A percentile compares a stretch with the other conserved stretches of the same genome.
Evolutionary conservation across 116 monocot genomes (phyloP).

Genomic region (Zostera marina): DNA sequence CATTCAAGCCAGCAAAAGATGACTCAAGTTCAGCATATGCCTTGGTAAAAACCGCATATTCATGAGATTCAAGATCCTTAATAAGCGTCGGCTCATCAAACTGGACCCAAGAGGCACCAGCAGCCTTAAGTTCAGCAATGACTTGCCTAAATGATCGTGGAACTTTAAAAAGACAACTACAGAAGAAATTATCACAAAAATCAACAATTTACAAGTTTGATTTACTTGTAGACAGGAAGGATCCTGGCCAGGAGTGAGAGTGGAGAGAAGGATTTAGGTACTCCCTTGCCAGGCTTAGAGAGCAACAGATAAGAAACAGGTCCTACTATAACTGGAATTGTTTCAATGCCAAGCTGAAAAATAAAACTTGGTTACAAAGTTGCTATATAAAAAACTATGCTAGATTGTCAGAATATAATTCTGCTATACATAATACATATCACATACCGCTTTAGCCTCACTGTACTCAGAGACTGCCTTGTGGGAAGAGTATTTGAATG

Average conservation of each 20-base stretch:
- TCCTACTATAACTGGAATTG: constrained; percentile 36
- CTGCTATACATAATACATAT: too few relatives aligned
- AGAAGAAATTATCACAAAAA: neutral
- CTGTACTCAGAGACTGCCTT: constrained; percentile 60
- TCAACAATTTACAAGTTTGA: neutral
- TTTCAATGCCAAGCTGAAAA: constrained; percentile 34
- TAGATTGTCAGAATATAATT: neutral
- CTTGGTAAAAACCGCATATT: constrained; percentile 37
- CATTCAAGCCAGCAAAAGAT: constrained; percentile 43
- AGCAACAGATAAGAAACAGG: constrained; percentile 49
- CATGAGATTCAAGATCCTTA: constrained; percentile 50
- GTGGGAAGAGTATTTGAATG: constrained; percentile 55
- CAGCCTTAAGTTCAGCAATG: constrained; percentile 55
- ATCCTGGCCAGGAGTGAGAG: constrained; percentile 26
- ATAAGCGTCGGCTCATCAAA: constrained; percentile 72
- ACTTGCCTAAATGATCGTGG: constrained; percentile 40
- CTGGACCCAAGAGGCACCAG: constrained; percentile 71
- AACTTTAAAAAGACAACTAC: neutral
- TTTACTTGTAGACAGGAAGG: constrained; percentile 48
- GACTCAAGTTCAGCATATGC: constrained; percentile 59
- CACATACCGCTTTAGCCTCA: constrained; percentile 64
- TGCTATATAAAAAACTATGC: neutral
- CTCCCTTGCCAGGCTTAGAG: constrained; percentile 43
- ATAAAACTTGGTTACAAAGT: neutral
- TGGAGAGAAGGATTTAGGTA: constrained; percentile 28